Conservation (phyloP, 495 filamentous ascomycete species). For the Neurospora sp. region DNA sequence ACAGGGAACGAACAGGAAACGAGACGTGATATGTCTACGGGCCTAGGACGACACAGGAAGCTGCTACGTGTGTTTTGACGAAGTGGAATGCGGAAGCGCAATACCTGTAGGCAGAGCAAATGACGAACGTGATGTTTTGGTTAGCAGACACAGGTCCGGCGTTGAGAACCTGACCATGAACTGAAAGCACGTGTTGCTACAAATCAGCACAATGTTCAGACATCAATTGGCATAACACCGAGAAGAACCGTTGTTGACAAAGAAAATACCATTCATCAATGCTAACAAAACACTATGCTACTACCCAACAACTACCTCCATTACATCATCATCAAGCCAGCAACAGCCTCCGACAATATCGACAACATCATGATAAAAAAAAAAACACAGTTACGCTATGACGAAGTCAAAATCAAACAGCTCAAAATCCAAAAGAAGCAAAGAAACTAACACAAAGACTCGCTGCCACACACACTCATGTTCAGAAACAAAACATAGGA, state of each 20-base stretch:
- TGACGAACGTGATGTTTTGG: not conserved
- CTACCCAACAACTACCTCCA: not conserved
- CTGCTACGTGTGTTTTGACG: not conserved
- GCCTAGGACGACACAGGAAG: not conserved
- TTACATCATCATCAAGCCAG: not conserved
- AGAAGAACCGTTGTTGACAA: not conserved
- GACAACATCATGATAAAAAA: not conserved
- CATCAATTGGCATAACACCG: not conserved
- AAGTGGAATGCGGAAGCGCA: no score
- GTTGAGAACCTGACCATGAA: not conserved
- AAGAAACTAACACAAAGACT: slow-evolving; percentile 2
- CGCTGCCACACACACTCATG: not conserved
- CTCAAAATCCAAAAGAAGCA: not conserved
- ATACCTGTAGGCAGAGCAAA: not conserved
- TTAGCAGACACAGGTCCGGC: not conserved
- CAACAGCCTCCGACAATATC: not conserved
- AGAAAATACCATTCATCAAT: not conserved
- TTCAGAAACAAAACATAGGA: not conserved
- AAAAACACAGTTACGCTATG: not conserved
- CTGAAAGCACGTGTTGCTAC: not conserved
- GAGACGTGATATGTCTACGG: no score
- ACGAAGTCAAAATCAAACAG: not conserved
- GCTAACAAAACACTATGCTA: not conserved
- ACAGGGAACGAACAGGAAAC: no score
- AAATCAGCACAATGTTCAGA: not conserved